A percentile compares a stretch with the other conserved stretches of the same genome.
Conservation (phyloP, 495 filamentous ascomycete genomes). For the Aspergillus diversus region DNA sequence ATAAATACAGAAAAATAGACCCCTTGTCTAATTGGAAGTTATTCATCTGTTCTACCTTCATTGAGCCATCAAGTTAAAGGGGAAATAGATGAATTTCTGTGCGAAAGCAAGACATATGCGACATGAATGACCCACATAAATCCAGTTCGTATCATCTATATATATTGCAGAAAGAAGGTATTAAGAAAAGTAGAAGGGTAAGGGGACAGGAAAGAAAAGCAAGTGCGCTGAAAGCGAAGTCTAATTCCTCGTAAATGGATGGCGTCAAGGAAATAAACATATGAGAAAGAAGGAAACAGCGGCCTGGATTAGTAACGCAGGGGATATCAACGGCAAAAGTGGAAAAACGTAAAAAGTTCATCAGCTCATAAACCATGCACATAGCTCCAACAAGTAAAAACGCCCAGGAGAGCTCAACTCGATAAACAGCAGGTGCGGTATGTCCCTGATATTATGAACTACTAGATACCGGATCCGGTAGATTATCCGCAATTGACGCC, state of each 20-base stretch:
- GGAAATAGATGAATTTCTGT: background rate
- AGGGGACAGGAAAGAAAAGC: background rate
- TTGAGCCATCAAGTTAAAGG: background rate
- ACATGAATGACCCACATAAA: background rate
- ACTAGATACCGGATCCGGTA: slow-evolving; percentile 2
- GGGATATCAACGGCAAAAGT: background rate
- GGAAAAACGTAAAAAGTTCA: background rate
- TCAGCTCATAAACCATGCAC: background rate
- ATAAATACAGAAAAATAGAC: too few relatives aligned
- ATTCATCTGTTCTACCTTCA: background rate
- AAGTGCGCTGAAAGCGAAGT: background rate
- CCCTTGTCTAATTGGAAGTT: background rate
- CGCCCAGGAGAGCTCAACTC: background rate
- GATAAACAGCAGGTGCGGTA: background rate
- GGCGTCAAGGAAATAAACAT: background rate
- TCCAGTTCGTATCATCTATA: background rate
- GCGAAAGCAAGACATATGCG: background rate
- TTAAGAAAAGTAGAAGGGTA: too few relatives aligned
- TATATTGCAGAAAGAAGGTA: background rate
- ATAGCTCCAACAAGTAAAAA: background rate
- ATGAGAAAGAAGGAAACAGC: background rate
- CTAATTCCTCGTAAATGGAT: background rate
- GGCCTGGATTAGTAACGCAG: background rate
- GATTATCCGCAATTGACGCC: slow-evolving; percentile 30
- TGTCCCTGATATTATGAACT: background rate